Base-by-base conservation (phyloP, 768 basidiomycete genomes). In the Podaxis carcinomalis region DNA sequence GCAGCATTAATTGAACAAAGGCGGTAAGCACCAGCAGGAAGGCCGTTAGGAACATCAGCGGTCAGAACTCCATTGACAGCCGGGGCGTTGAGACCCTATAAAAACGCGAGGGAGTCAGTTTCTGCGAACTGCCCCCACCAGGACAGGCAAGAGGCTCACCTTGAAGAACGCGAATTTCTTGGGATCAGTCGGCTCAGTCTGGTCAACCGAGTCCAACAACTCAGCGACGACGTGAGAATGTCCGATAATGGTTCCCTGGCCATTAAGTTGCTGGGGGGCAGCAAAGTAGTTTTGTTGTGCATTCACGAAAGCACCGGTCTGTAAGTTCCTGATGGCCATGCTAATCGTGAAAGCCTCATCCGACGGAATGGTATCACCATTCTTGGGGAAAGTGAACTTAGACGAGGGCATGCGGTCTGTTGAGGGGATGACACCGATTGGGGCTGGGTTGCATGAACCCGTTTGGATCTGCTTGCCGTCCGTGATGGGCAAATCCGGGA, bases 201-300 rank as follows among this genome's bases (percentile, higher is more conserved):
- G 74, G 36, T 70, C 69, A 25, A 80, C 71, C 37, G 80, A 67
- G 23, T 70, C 70, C 59, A 87, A 70, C 40, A 62, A 49, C 72
- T 88, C 81, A 57, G 86, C 74, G 63, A 84, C 83, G 65, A 86
- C 73, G 68, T 88, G 86, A 3, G 80, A 82, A 72, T 84, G 82
- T 0, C 83, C 85, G 58, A 79, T 72, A 68, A 88, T 81, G 56
- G 77, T 72, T 5, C 86, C 86, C 47, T 75, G 68, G 0, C 25
- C 67, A 68, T 86, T 80, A 23, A 85, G 67, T 56, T 81, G 78
- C 67, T 85, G 84, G 37, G 83, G 86, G 21, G 82, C 87, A 36
- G 78, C 73, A 61, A 82, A 86, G 70, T 82, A 85, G 64, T 78
- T 83, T 54, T 73, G 67, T 63, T 81, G 69, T 0, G 83, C 78